Conservation (phyloP, 371 early-diverging fungal genomes). For the Sporodiniella umbellata region DNA sequence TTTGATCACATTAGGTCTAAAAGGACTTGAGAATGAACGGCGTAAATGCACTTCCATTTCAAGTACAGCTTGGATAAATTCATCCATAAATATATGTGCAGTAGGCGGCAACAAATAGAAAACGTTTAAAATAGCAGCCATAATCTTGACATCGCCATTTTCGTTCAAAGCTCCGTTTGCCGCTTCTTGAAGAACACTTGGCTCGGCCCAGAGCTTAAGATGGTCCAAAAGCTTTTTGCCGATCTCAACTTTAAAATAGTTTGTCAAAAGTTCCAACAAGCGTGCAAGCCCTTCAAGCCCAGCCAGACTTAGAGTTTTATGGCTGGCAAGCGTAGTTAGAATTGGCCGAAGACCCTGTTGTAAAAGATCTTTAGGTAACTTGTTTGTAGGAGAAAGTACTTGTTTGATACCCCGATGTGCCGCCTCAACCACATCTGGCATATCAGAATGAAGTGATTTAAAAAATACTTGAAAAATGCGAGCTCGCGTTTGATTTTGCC, state of each 20-base stretch:
- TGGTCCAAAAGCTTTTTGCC: conserved; percentile 97
- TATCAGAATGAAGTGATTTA: conserved; percentile 92
- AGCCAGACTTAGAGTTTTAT: conserved; percentile 87
- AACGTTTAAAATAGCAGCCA: conserved; percentile 91
- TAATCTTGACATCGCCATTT: conserved; percentile 86
- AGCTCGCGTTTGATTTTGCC: conserved; percentile 73
- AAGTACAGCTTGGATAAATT: conserved; percentile 80
- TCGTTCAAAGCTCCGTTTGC: conserved; percentile 83
- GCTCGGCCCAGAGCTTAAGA: conserved; percentile 89
- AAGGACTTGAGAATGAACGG: conserved; percentile 87
- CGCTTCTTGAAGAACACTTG: conserved; percentile 74
- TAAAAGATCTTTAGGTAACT: conserved; percentile 94
- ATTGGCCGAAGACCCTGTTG: conserved; percentile 96
- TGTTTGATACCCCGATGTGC: conserved; percentile 92
- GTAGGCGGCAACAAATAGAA: conserved; percentile 91
- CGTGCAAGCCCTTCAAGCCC: conserved; percentile 93
- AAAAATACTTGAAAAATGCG: conserved; percentile 97
- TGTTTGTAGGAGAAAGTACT: conserved; percentile 82
- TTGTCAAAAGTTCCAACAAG: conserved; percentile 88
- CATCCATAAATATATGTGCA: conserved; percentile 90
- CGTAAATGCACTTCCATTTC: conserved; percentile 81
- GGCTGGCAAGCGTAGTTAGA: conserved; percentile 90
- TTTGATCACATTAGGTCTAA: conserved; percentile 85
- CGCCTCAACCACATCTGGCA: conserved; percentile 91
- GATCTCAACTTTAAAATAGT: conserved; percentile 98